Base-by-base conservation (phyloP, 371 early-diverging fungal genomes). In the Apophysomyces sp. region DNA sequence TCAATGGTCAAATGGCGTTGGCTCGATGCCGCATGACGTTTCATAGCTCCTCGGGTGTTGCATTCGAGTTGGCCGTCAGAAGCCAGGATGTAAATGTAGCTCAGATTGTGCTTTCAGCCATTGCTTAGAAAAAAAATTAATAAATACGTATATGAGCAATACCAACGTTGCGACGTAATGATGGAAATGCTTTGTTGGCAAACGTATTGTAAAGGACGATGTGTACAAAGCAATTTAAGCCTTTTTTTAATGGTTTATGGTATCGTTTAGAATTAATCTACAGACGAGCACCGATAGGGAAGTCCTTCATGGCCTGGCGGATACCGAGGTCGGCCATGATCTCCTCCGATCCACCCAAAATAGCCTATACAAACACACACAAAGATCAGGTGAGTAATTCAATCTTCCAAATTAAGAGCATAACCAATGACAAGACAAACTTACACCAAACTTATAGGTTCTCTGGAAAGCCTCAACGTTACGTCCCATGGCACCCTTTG, bases 21-120 rank as follows among this genome's bases (percentile, higher is more conserved):
- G 91, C 86, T 3, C 85, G 92, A 63, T 90, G 90, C 69, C 81
- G 97, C 36, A 94, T 97, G 95, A 93, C 95, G 5, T 92, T 86
- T 61, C 89, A 88, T 56, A 84, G 88, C 36, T 80, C 87, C 18
- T 74, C 87, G 3, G 98, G 96, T 2, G 95, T 96, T 18, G 93
- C 96, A 1, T 83, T 98, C 84, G 96, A 98, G 75, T 69, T 98
- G 60, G 86, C 90, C 1, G 93, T 94, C 36, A 85, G 97, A 66
- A 87, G 91, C 67, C 79, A 83, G 55, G 84, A 89, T 63, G 71
- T 61, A 9, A 81, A 81, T 58, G 83, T 94, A 34, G 86, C 90
- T 65, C 83, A 86, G 73, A 81, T 87, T 60, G 83, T 97, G 40
- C 85, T 93, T 58, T 80, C 81, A 12, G 88, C 90, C 28, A 89